These are phyloP conservation scores for Hypomontagnella submonticulosa DNA, from an alignment of 495 filamentous ascomycete genomes.

Conservation along the genomic window DNA sequence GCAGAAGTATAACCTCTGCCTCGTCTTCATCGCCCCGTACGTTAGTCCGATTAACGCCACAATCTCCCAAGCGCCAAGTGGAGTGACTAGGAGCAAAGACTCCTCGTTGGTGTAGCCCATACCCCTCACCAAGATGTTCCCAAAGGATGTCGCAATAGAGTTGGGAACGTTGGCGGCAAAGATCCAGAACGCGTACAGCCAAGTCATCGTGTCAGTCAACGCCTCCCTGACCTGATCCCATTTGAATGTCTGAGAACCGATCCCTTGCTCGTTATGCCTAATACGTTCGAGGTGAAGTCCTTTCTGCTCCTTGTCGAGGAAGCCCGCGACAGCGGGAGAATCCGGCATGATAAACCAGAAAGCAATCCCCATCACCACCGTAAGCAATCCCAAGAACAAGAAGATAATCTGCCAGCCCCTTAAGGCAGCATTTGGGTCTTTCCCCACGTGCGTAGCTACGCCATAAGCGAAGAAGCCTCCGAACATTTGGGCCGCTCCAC, in stretches of 20 bases:
- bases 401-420: slow-evolving; percentile 76
- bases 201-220: slow-evolving; percentile 55
- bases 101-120: slow-evolving; percentile 65
- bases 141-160: slow-evolving; percentile 36
- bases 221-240: slow-evolving; percentile 69
- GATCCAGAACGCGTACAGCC: slow-evolving; percentile 72
- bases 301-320: slow-evolving; percentile 70
- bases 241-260: slow-evolving; percentile 76
- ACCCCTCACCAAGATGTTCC: slow-evolving; percentile 45
- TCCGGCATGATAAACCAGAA: slow-evolving; percentile 75
- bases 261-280: slow-evolving; percentile 71
- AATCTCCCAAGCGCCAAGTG: slow-evolving; percentile 75
- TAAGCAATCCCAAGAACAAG: slow-evolving; percentile 71
- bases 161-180: slow-evolving; percentile 72
- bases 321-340: slow-evolving; percentile 73
- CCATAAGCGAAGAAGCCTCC: slow-evolving; percentile 73
- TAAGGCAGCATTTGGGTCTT: slow-evolving; percentile 62
- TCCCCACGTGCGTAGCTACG: slow-evolving; percentile 64
- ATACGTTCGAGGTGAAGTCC: slow-evolving; percentile 69
- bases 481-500: slow-evolving; percentile 69
- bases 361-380: slow-evolving; percentile 64
- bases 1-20: slow-evolving; percentile 46
- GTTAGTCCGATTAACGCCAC: slow-evolving; percentile 62
- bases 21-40: slow-evolving; percentile 38
- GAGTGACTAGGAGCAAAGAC: slow-evolving; percentile 72